Percentiles rank a stretch among this genome's conserved stretches.
These are phyloP conservation scores for Filosporella fistucella DNA, from an alignment of 495 filamentous ascomycete genomes.

Conservation along the genomic window DNA sequence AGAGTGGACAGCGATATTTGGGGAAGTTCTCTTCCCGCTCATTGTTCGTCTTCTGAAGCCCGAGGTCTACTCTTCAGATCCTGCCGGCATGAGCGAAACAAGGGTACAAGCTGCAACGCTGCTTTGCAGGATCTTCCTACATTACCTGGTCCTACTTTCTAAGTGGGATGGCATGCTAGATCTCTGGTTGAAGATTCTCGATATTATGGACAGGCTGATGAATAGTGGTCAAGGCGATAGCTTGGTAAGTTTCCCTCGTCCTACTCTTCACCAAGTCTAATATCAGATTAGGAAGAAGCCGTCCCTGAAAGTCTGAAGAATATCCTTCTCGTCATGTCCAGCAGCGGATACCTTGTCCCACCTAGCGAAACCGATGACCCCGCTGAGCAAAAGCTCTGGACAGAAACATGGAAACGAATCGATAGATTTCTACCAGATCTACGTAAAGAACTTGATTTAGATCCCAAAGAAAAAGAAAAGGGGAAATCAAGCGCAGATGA, in stretches of 20 bases:
- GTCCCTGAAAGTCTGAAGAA: constrained; percentile 96
- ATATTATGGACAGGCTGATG: constrained; percentile 94
- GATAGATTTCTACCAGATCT: constrained; percentile 86
- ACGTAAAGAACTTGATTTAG: constrained; percentile 42
- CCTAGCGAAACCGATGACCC: constrained; percentile 60
- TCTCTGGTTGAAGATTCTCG: constrained; percentile 87
- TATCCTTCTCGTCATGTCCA: constrained; percentile 92
- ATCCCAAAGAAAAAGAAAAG: constrained; percentile 20
- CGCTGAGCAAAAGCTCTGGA: constrained; percentile 59
- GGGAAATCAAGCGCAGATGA: too few relatives aligned
- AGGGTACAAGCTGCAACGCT: constrained; percentile 87
- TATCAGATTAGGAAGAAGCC: constrained; percentile 69
- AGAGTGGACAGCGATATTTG: constrained; percentile 94
- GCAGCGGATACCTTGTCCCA: constrained; percentile 76
- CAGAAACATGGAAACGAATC: constrained; percentile 81
- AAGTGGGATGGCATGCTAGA: constrained; percentile 91
- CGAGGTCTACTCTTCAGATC: constrained; percentile 90
- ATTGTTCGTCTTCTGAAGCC: constrained; percentile 86
- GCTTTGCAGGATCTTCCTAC: constrained; percentile 91
- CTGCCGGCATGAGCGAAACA: constrained; percentile 91
- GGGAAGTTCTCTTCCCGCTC: constrained; percentile 92
- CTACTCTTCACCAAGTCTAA: not conserved
- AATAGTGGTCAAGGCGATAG: constrained; percentile 92
- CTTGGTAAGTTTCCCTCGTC: constrained; percentile 52
- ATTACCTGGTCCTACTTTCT: constrained; percentile 80